These are phyloP conservation scores for Monascus purpureus DNA, from an alignment of 495 filamentous ascomycete species.

Conservation along the genomic window DNA sequence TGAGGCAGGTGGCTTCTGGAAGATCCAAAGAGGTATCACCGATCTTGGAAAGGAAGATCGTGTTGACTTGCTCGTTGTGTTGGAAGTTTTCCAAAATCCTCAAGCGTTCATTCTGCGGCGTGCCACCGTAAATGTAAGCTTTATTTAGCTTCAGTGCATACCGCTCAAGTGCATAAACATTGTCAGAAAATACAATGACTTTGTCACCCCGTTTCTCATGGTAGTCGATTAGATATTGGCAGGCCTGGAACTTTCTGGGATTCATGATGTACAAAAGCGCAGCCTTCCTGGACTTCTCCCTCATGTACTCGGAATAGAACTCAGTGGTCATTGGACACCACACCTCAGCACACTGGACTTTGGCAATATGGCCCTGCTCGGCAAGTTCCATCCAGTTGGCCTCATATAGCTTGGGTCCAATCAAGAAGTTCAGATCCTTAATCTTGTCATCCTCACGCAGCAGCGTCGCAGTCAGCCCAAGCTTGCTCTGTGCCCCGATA, in stretches of 20 bases:
- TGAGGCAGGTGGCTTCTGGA: conserved; percentile 92
- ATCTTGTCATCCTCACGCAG: conserved; percentile 98
- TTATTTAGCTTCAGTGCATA: conserved; percentile 80
- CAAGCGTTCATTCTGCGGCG: conserved; percentile 72
- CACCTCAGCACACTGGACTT: conserved; percentile 94
- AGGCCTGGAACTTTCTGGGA: conserved; percentile 90
- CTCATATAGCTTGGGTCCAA: conserved; percentile 94
- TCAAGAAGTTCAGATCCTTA: conserved; percentile 90
- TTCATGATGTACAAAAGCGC: conserved; percentile 92
- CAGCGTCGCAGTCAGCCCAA: conserved; percentile 90
- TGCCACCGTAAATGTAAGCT: conserved; percentile 88
- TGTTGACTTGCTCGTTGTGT: conserved; percentile 84
- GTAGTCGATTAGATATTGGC: conserved; percentile 93
- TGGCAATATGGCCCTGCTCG: conserved; percentile 92
- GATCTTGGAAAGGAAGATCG: conserved; percentile 95
- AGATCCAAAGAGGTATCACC: conserved; percentile 95
- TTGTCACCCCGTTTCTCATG: conserved; percentile 96
- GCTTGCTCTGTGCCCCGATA: conserved; percentile 87
- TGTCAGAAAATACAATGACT: conserved; percentile 97
- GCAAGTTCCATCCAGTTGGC: conserved; percentile 99
- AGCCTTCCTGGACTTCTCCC: conserved; percentile 52
- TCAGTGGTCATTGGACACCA: conserved; percentile 99
- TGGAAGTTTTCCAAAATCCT: conserved; percentile 93
- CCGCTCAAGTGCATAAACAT: conserved; percentile 80
- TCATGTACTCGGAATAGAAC: conserved; percentile 90